phyloP scores from a whole-genome alignment of 2,329 filamentous ascomycete species.

The Fusarium luffae region DNA sequence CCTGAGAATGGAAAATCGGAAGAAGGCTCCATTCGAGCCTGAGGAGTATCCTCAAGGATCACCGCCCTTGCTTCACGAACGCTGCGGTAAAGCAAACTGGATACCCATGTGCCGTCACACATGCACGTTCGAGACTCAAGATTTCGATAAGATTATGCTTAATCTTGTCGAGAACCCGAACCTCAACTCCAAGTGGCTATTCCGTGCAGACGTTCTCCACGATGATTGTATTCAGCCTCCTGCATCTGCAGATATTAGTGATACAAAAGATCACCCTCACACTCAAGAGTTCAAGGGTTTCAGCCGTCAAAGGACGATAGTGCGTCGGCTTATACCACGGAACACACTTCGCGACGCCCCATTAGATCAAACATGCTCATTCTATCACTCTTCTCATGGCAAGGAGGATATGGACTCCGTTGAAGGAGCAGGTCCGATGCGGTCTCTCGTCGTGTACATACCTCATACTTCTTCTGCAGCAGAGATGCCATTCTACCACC shows the following conservation, averaged over 20 bases:
- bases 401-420: slow-evolving; percentile 16
- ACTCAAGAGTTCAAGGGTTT: slow-evolving; percentile 41
- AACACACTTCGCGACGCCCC: slow-evolving; percentile 80
- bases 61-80: slow-evolving; percentile 45
- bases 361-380: slow-evolving; percentile 84
- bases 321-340: slow-evolving; percentile 82
- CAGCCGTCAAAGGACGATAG: slow-evolving; percentile 69
- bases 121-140: slow-evolving; percentile 71
- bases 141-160: slow-evolving; percentile 75
- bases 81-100: slow-evolving; percentile 54
- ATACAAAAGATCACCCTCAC: not conserved
- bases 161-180: slow-evolving; percentile 84
- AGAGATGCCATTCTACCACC: slow-evolving; percentile 89
- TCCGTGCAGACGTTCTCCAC: slow-evolving; percentile 78
- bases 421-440: slow-evolving; percentile 43
- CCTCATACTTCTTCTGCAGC: slow-evolving; percentile 73
- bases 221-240: slow-evolving; percentile 45
- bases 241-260: not conserved
- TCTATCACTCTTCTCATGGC: slow-evolving; percentile 61
- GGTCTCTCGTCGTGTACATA: slow-evolving; percentile 73
- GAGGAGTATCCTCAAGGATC: slow-evolving; percentile 45
- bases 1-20: slow-evolving; percentile 27
- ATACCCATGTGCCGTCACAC: slow-evolving; percentile 64
- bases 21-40: slow-evolving; percentile 47
- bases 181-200: slow-evolving; percentile 80